A percentile compares a stretch with the other conserved stretches of the same genome.
Evolutionary conservation across 148 eudicot species (phyloP).

Genomic region (Rhododendron vialii): DNA sequence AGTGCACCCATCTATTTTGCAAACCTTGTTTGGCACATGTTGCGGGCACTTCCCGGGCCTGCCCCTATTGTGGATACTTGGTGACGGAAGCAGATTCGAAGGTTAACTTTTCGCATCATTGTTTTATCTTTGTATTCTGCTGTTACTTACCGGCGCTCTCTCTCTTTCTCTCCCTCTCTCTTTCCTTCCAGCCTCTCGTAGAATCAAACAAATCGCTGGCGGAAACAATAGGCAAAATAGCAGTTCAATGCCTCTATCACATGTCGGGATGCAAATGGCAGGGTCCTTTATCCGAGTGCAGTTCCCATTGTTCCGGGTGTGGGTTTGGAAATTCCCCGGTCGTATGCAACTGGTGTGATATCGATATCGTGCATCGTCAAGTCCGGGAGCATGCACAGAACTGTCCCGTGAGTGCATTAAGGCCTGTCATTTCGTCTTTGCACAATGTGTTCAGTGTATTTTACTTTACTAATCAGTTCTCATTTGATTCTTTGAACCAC

Average conservation of each 20-base stretch:
- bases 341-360: constrained; percentile 73
- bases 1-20: too few species aligned
- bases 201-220: constrained; percentile 67
- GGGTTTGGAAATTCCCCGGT: constrained; percentile 85
- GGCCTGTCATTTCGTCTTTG: background rate
- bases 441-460: background rate
- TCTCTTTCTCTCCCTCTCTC: background rate
- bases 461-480: background rate
- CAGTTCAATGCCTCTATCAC: constrained; percentile 75
- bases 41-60: too few species aligned
- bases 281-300: constrained; percentile 74
- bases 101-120: too few species aligned
- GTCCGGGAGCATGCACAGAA: constrained; percentile 86
- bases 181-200: constrained; percentile 53
- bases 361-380: constrained; percentile 82
- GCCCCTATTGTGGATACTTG: too few species aligned
- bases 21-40: too few species aligned
- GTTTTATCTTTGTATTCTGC: background rate
- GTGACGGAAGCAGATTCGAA: too few species aligned
- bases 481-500: background rate
- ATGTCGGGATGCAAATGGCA: constrained; percentile 93
- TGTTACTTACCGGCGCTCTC: constrained; percentile 1
- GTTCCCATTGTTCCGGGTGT: constrained; percentile 69
- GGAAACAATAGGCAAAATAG: constrained; percentile 69
- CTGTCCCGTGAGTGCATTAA: constrained; percentile 56